These are phyloP conservation scores for Gnetum montanum DNA, from an alignment of 75 land plant species.

Conservation along the genomic window DNA sequence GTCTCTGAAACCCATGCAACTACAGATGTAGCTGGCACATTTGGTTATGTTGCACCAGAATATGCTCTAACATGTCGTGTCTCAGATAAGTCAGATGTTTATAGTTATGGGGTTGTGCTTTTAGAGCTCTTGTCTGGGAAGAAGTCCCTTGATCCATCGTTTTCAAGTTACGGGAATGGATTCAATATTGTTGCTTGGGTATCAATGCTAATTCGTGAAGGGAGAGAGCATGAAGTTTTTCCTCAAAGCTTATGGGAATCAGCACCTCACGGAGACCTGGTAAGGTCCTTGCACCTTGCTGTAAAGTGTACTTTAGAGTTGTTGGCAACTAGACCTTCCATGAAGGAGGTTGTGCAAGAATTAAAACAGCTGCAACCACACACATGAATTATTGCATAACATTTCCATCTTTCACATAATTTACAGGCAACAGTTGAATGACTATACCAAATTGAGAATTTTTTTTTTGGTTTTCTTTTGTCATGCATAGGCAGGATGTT, in stretches of 20 bases:
- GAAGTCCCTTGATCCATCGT: slow-evolving; percentile 56
- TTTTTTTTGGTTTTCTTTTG: neutral
- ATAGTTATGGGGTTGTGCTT: slow-evolving; percentile 76
- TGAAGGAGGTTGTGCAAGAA: slow-evolving; percentile 47
- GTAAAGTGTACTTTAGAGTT: slow-evolving; percentile 45
- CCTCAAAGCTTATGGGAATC: slow-evolving; percentile 32
- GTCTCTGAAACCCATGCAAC: slow-evolving; percentile 75
- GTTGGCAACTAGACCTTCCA: slow-evolving; percentile 44
- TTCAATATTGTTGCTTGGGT: slow-evolving; percentile 71
- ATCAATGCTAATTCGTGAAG: slow-evolving; percentile 30
- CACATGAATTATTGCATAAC: neutral
- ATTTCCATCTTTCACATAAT: neutral
- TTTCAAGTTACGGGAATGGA: slow-evolving; percentile 52
- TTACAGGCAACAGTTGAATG: neutral
- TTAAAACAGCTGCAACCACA: slow-evolving; percentile 23
- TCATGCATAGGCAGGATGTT: neutral
- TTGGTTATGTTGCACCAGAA: slow-evolving; percentile 79
- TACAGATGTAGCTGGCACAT: slow-evolving; percentile 75
- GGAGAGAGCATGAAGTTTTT: slow-evolving; percentile 34
- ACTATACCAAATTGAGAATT: neutral
- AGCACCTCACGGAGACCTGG: slow-evolving; percentile 38
- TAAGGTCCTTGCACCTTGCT: slow-evolving; percentile 43
- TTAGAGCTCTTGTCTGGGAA: slow-evolving; percentile 69
- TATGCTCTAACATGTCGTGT: slow-evolving; percentile 71
- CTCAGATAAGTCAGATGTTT: slow-evolving; percentile 73